Conservation (phyloP, 2,329 filamentous ascomycete species). For the Xylariomycetidae sp. region DNA sequence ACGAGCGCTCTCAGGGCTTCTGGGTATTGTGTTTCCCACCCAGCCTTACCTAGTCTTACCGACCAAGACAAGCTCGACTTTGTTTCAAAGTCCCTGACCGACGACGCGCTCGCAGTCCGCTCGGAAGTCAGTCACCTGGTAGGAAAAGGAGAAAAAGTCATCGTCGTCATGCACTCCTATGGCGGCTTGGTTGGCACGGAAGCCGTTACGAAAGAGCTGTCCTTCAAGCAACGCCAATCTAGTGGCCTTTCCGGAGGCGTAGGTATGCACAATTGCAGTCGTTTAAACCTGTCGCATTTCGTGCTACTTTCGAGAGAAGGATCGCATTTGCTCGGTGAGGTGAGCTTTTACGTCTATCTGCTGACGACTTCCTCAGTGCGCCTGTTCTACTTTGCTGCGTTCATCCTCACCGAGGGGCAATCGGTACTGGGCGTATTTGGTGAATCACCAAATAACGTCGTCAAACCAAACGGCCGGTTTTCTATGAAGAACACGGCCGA, state of each 20-base stretch:
- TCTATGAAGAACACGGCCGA: not conserved
- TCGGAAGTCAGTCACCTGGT: conserved; percentile 5
- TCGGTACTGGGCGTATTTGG: not conserved
- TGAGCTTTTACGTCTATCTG: too few species aligned
- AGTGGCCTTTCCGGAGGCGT: conserved; percentile 6
- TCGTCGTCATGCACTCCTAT: conserved; percentile 10
- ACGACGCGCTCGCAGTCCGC: conserved; percentile 8
- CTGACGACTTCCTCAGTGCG: not conserved
- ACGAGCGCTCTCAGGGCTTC: conserved; percentile 4
- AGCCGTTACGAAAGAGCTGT: conserved; percentile 6
- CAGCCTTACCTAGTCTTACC: conserved; percentile 9
- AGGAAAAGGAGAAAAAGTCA: conserved; percentile 5
- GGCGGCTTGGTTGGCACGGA: conserved; percentile 9
- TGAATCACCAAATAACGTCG: not conserved
- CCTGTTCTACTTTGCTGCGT: not conserved
- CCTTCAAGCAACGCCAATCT: conserved; percentile 2
- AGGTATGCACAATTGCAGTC: conserved; percentile 1
- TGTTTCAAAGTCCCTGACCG: conserved; percentile 5
- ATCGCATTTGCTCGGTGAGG: too few species aligned
- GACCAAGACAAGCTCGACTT: conserved; percentile 10
- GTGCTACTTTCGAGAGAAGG: too few species aligned
- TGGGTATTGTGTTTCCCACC: conserved; percentile 9
- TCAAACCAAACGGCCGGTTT: not conserved
- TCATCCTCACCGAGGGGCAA: not conserved
- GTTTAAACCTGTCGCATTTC: too few species aligned